These are phyloP conservation scores for Ophiostoma pallidulum DNA, from an alignment of 2,329 filamentous ascomycete genomes.

Conservation along the genomic window DNA sequence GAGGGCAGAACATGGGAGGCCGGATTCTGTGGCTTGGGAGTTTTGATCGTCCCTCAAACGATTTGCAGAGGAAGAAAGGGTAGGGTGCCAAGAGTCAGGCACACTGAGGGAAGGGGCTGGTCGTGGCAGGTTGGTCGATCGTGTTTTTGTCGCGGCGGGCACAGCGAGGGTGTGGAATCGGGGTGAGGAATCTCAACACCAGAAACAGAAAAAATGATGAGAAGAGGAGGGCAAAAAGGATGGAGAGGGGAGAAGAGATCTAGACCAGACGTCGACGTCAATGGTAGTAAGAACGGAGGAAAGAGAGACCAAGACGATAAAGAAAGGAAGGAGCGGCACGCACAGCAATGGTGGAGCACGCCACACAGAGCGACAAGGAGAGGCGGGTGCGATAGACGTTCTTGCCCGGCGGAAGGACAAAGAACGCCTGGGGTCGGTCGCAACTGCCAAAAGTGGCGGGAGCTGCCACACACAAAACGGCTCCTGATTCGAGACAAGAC, in stretches of 20 bases:
- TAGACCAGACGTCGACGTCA: neutral
- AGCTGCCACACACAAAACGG: too few relatives aligned
- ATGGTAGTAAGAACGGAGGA: neutral
- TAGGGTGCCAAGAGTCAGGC: slow-evolving; percentile 9
- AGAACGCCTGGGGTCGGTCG: too few relatives aligned
- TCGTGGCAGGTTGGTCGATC: neutral
- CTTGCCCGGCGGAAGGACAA: too few relatives aligned
- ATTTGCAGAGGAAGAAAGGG: slow-evolving; percentile 18
- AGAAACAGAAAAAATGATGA: neutral
- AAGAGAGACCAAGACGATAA: too few relatives aligned
- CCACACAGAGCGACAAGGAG: too few relatives aligned
- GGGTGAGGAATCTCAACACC: neutral
- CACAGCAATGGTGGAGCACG: neutral
- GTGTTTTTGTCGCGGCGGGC: too few relatives aligned
- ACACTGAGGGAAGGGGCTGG: neutral
- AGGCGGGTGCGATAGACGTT: too few relatives aligned
- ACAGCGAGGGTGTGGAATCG: neutral
- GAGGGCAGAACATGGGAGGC: slow-evolving; percentile 3
- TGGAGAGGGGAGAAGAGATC: neutral
- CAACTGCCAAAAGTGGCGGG: too few relatives aligned
- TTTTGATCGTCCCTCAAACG: slow-evolving; percentile 23
- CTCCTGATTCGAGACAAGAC: too few relatives aligned
- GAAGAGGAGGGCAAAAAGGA: neutral
- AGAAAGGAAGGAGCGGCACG: neutral
- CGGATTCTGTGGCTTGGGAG: slow-evolving; percentile 15